phyloP scores from a whole-genome alignment of 2,329 filamentous ascomycete species.

The Fusarium nygamai region DNA sequence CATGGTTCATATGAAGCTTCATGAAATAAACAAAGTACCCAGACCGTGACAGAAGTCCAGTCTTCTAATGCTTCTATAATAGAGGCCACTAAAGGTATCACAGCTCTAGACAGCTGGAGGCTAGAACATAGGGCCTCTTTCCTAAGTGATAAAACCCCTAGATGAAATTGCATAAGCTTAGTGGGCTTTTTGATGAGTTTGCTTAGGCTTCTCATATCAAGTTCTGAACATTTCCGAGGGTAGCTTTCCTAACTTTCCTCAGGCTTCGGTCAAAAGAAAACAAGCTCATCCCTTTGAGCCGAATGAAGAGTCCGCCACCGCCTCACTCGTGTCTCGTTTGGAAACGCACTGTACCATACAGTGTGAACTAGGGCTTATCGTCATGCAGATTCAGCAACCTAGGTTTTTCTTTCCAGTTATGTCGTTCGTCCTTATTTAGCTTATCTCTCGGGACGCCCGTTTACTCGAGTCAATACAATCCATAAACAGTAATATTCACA shows the following conservation, averaged over 20 bases:
- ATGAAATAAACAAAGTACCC: background rate
- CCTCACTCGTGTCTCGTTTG: slow-evolving; percentile 33
- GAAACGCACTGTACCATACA: slow-evolving; percentile 30
- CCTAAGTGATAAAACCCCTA: background rate
- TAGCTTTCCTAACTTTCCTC: background rate
- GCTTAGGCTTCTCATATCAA: background rate
- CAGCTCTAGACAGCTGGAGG: background rate
- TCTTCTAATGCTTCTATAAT: background rate
- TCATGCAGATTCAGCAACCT: slow-evolving; percentile 28
- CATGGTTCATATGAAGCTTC: background rate
- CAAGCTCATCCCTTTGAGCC: slow-evolving; percentile 40
- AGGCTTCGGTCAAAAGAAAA: slow-evolving; percentile 8
- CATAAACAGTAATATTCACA: background rate
- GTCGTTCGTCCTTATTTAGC: slow-evolving; percentile 20
- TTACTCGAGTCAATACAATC: slow-evolving; percentile 25
- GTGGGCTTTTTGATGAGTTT: background rate
- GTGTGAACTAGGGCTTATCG: slow-evolving; percentile 26
- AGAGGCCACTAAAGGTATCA: background rate
- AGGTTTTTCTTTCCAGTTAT: slow-evolving; percentile 10
- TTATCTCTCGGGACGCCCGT: slow-evolving; percentile 39
- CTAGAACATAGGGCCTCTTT: background rate
- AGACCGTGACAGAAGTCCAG: background rate
- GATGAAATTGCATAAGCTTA: background rate
- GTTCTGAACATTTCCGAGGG: background rate
- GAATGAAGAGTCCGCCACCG: slow-evolving; percentile 42